Base-by-base conservation (phyloP, 2,329 filamentous ascomycete species). In the Phyllosticta capitalensis region DNA sequence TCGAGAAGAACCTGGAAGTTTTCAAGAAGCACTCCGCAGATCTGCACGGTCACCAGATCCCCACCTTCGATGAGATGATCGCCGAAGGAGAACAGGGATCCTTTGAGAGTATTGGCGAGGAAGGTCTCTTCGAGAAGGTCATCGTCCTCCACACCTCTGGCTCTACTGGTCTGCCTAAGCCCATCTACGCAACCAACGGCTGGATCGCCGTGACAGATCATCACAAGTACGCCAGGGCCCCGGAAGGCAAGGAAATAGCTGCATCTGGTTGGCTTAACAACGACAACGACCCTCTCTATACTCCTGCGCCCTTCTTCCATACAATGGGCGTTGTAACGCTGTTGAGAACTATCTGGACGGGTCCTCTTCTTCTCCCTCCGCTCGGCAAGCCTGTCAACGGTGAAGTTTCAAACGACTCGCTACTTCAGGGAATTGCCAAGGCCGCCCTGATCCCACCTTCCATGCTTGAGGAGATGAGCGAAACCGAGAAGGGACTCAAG, bases 71-170 rank as follows among this genome's bases (percentile, higher is more conserved):
- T 17, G 55, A 45, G 9, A 54, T 61, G 55, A 55, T 61, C 33
- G 50, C 52, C 6, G 52, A 54, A 26, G 58, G 58, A 10, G 49
- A 54, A 14, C 33, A 33, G 10, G 54, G 58, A 6, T 24, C 50
- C 12, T 60, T 56, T 21, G 28, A 38, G 17, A 56, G 38, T 17
- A 10, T 30, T 22, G 54, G 26, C 14, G 51, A 28, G 4, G 59
- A 57, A n/a, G 52, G 54, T 30, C 30, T 52, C 12, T 22, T 24
- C 6, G 69, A 73, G 52, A 65, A 61, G 1, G 53, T 70, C 17
- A 59, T 67, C 0, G 64, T 72, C 1, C 38, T 73, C 30, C 71
- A 73, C 60, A 70, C 72, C 1, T 71, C 69, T 21, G 72, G 72
- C 1, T 68, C 69, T 0, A 74, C 71, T 0, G 71, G 72, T 2